phyloP scores from a whole-genome alignment of 129 eudicot species.

The Pittosporum tobira region DNA sequence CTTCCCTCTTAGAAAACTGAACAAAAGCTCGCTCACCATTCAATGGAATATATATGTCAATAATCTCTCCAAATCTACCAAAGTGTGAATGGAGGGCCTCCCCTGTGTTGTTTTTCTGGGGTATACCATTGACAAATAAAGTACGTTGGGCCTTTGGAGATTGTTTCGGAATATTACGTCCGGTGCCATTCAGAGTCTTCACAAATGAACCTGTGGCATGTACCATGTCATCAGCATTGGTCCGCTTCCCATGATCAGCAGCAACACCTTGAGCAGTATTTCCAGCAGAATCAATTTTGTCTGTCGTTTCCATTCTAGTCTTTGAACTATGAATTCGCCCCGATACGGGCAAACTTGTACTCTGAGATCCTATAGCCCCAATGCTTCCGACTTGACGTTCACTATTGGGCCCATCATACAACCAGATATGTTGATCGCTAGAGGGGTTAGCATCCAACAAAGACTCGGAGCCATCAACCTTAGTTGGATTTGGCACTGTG shows the following conservation, averaged over 20 bases:
- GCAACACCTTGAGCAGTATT: constrained; percentile 23
- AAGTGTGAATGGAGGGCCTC: constrained; percentile 81
- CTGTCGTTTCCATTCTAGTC: constrained; percentile 34
- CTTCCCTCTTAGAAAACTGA: constrained; percentile 90
- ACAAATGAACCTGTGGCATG: constrained; percentile 22
- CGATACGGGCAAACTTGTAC: constrained; percentile 37
- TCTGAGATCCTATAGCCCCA: constrained; percentile 39
- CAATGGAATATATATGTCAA: constrained; percentile 62
- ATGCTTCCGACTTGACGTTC: constrained; percentile 32
- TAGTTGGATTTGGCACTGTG: constrained; percentile 27
- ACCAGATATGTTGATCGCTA: constrained; percentile 23
- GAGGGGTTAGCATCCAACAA: too few species aligned
- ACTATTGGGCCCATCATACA: constrained; percentile 30
- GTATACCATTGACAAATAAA: constrained; percentile 72
- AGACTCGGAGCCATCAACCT: constrained; percentile 34
- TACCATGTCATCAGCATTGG: constrained; percentile 17
- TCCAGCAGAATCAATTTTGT: constrained; percentile 30
- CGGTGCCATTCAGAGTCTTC: constrained; percentile 40
- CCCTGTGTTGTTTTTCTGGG: constrained; percentile 64
- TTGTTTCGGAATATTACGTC: constrained; percentile 37
- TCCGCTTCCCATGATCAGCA: constrained; percentile 25
- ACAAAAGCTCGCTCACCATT: constrained; percentile 85
- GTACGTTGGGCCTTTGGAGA: constrained; percentile 80
- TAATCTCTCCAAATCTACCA: constrained; percentile 78
- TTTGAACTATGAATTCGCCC: constrained; percentile 54